phyloP scores from a whole-genome alignment of 257 asterid genomes.

The Penstemon newberryi region DNA sequence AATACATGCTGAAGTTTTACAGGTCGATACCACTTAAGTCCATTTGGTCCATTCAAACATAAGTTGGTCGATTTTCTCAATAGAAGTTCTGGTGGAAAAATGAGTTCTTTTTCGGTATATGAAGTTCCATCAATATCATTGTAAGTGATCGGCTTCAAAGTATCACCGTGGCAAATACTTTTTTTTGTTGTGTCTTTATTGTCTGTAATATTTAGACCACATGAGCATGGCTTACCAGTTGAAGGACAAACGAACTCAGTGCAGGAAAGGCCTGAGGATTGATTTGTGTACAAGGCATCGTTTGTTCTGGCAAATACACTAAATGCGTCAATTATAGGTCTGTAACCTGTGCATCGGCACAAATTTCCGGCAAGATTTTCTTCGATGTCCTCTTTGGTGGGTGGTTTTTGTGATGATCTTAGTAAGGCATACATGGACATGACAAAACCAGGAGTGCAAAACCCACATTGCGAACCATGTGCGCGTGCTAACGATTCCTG shows the following conservation, averaged over 20 bases:
- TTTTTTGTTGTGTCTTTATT: conserved; percentile 31
- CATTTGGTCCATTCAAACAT: conserved; percentile 61
- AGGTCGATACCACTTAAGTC: conserved; percentile 86
- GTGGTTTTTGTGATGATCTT: conserved; percentile 69
- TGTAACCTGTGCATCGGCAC: conserved; percentile 97
- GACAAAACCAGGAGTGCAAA: conserved; percentile 95
- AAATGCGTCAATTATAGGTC: conserved; percentile 95
- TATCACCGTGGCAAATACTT: conserved; percentile 30
- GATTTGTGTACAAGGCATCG: conserved; percentile 63
- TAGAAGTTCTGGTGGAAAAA: conserved; percentile 88
- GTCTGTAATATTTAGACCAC: conserved; percentile 45
- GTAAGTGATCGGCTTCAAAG: conserved; percentile 56
- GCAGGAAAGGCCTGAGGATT: conserved; percentile 39
- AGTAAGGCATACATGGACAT: conserved; percentile 95
- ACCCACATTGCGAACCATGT: conserved; percentile 98
- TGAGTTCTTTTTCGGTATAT: conserved; percentile 76
- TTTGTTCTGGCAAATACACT: conserved; percentile 77
- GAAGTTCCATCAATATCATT: conserved; percentile 69
- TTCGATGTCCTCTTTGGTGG: conserved; percentile 78
- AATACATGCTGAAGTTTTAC: conserved; percentile 62
- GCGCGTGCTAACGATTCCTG: conserved; percentile 86
- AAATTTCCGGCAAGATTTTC: conserved; percentile 95
- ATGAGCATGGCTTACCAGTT: conserved; percentile 94
- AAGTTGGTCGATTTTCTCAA: conserved; percentile 54
- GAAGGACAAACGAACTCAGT: conserved; percentile 83